Conservation (phyloP, 768 basidiomycete genomes). For the Cyclocybe aegerita region DNA sequence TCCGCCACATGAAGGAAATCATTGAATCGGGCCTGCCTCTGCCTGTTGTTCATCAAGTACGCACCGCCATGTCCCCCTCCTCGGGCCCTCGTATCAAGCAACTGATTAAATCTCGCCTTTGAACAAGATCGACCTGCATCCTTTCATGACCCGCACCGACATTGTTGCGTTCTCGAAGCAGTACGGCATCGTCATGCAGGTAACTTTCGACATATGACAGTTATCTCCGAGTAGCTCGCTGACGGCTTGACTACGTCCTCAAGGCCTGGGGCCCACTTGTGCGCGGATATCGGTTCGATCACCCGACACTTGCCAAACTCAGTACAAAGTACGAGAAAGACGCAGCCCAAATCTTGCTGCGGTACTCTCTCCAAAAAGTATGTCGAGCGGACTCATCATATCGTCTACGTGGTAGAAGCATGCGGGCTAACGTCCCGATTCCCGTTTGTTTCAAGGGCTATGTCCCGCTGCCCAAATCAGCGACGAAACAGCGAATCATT, state of each 20-base stretch:
- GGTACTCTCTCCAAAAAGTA: constrained; percentile 82
- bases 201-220: constrained; percentile 15
- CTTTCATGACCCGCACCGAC: constrained; percentile 66
- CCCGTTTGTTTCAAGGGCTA: constrained; percentile 38
- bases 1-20: constrained; percentile 58
- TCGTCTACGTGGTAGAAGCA: no score
- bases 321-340: constrained; percentile 54
- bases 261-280: constrained; percentile 78
- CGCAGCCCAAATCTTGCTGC: constrained; percentile 60
- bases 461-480: constrained; percentile 67
- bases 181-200: constrained; percentile 63
- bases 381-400: background rate
- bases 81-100: background rate
- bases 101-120: constrained; percentile 5
- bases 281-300: constrained; percentile 62
- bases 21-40: constrained; percentile 42
- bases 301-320: constrained; percentile 47
- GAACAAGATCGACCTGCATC: constrained; percentile 55
- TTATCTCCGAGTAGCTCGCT: background rate
- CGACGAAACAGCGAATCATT: constrained; percentile 48
- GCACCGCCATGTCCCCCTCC: no score
- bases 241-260: background rate
- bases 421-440: background rate
- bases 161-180: constrained; percentile 60
- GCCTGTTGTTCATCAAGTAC: constrained; percentile 65